Percentiles rank a stretch among this genome's conserved stretches.
phyloP scores from a whole-genome alignment of 305 asterid genomes.

The Ruellia speciosa region DNA sequence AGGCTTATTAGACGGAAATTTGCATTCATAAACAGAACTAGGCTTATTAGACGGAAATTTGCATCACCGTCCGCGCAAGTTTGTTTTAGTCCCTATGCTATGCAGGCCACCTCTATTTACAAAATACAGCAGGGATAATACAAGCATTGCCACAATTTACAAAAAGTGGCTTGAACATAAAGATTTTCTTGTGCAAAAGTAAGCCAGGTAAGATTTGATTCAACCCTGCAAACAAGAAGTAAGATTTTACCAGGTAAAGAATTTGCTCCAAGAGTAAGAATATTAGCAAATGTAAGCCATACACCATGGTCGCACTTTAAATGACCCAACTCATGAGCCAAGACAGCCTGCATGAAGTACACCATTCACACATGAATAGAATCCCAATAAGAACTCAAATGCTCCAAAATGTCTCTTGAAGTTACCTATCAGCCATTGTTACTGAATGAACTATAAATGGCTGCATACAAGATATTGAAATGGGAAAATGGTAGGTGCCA shows the following conservation, averaged over 20 bases:
- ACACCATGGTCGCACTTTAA: slow-evolving; percentile 91
- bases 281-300: slow-evolving; percentile 84
- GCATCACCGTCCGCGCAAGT: too few species aligned
- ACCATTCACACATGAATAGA: slow-evolving; percentile 6
- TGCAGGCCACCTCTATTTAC: too few species aligned
- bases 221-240: slow-evolving; percentile 12
- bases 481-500: background rate
- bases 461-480: background rate
- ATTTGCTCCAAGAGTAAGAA: slow-evolving; percentile 86
- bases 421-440: slow-evolving; percentile 1
- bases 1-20: background rate
- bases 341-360: slow-evolving; percentile 52
- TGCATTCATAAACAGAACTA: background rate
- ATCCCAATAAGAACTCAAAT: slow-evolving; percentile 1
- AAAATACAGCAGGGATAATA: too few species aligned
- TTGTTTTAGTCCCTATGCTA: too few species aligned
- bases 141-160: background rate
- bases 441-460: background rate
- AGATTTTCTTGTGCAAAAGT: background rate
- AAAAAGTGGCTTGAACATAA: background rate
- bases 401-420: slow-evolving; percentile 9
- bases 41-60: too few species aligned
- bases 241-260: slow-evolving; percentile 61
- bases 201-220: slow-evolving; percentile 9
- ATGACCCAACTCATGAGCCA: slow-evolving; percentile 95